phyloP scores from a whole-genome alignment of 169 alveolate species.

The Plasmodium coatneyi region DNA sequence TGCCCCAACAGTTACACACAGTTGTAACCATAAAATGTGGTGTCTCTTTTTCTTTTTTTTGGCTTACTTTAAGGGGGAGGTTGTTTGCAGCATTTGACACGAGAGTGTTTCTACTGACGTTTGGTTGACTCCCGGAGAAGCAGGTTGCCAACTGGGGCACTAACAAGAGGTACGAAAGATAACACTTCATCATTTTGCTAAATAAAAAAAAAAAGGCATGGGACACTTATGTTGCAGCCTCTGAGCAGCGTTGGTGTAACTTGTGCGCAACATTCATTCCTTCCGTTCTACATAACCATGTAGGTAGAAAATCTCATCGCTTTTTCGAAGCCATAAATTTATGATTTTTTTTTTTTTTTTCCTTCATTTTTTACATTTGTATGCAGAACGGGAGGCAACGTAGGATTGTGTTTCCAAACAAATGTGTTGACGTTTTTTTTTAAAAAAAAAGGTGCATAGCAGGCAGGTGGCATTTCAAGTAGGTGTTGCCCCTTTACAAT shows the following conservation, averaged over 20 bases:
- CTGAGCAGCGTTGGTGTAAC: neutral
- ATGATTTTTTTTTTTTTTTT: neutral
- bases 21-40: neutral
- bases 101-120: slow-evolving; percentile 3
- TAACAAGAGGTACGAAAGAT: slow-evolving; percentile 5
- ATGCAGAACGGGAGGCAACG: neutral
- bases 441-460: neutral
- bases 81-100: neutral
- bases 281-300: neutral
- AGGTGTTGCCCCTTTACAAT: neutral
- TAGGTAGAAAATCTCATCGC: neutral
- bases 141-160: slow-evolving; percentile 18
- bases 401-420: neutral
- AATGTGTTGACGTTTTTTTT: neutral
- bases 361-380: neutral
- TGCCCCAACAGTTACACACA: neutral
- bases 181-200: slow-evolving; percentile 25
- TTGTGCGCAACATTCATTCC: neutral
- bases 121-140: slow-evolving; percentile 17
- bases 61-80: slow-evolving; percentile 26
- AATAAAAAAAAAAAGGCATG: neutral
- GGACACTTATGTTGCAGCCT: neutral
- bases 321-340: neutral
- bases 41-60: slow-evolving; percentile 1
- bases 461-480: neutral